phyloP scores from a whole-genome alignment of 768 basidiomycete genomes.

The Xerocomellus amylosporus region DNA sequence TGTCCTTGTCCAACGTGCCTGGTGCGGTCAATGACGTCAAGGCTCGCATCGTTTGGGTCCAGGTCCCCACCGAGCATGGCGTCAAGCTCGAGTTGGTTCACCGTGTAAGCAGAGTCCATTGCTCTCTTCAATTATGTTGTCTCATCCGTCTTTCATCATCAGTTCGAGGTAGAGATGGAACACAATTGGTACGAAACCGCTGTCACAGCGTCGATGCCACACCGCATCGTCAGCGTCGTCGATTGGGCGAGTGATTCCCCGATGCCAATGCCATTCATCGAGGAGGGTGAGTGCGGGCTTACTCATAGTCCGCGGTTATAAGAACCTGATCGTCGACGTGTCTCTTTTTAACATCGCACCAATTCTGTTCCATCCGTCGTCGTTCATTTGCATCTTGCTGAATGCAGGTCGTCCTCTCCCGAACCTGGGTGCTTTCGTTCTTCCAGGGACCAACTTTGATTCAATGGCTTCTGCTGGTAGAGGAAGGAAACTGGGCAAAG shows the following conservation, averaged over 20 bases:
- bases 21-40: constrained; percentile 80
- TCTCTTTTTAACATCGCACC: no score
- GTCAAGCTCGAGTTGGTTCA: constrained; percentile 71
- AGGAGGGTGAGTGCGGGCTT: constrained; percentile 16
- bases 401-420: constrained; percentile 20
- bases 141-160: background rate
- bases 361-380: background rate
- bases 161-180: constrained; percentile 91
- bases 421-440: constrained; percentile 26
- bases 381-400: background rate
- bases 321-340: no score
- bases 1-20: constrained; percentile 47
- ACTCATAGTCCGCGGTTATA: background rate
- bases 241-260: constrained; percentile 91
- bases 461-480: constrained; percentile 10
- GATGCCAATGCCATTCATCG: constrained; percentile 27
- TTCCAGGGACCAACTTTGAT: constrained; percentile 18
- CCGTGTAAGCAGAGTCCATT: constrained; percentile 18
- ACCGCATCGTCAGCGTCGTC: constrained; percentile 82
- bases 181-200: constrained; percentile 97
- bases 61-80: constrained; percentile 68
- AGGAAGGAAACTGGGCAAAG: constrained; percentile 15
- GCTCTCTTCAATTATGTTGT: background rate
- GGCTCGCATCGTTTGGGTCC: constrained; percentile 74
- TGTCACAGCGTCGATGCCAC: constrained; percentile 69